A percentile compares a stretch with the other conserved stretches of the same genome.
phyloP scores from a whole-genome alignment of 2,329 filamentous ascomycete species.

The Pseudogymnoascus sp. region DNA sequence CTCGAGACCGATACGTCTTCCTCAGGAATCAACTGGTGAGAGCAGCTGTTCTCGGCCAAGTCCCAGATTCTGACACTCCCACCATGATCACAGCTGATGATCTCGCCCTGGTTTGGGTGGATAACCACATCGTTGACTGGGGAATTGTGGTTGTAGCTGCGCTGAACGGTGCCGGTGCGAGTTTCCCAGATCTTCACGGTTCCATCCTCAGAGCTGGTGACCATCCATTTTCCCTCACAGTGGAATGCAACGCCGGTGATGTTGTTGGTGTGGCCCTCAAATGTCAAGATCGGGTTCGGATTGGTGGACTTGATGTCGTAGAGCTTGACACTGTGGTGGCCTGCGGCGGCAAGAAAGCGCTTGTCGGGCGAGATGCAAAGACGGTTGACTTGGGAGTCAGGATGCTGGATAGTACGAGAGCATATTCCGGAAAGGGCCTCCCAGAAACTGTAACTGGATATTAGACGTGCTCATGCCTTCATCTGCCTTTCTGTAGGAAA shows the following conservation, averaged over 20 bases:
- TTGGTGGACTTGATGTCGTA: conserved; percentile 99
- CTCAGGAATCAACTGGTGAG: conserved; percentile 91
- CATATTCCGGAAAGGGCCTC: conserved; percentile 96
- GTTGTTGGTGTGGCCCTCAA: conserved; percentile 93
- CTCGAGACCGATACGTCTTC: conserved; percentile 90
- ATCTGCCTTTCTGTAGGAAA: neutral
- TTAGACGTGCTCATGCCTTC: conserved; percentile 10
- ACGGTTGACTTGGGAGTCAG: conserved; percentile 96
- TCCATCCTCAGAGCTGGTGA: conserved; percentile 92
- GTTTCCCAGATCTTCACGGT: conserved; percentile 98
- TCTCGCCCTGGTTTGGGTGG: conserved; percentile 95
- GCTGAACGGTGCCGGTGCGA: conserved; percentile 73
- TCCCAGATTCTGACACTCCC: conserved; percentile 96
- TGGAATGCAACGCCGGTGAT: conserved; percentile 96
- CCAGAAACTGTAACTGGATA: conserved; percentile 68
- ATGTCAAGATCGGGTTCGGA: conserved; percentile 83
- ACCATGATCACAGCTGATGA: conserved; percentile 90
- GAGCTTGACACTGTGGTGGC: conserved; percentile 82
- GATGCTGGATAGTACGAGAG: conserved; percentile 94
- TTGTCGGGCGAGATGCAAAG: conserved; percentile 98
- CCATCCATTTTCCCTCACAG: conserved; percentile 99
- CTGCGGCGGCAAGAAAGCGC: conserved; percentile 78
- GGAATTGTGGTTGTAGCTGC: conserved; percentile 84
- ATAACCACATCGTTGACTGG: conserved; percentile 98
- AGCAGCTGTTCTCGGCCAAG: conserved; percentile 92